A percentile compares a stretch with the other conserved stretches of the same genome.
These are phyloP conservation scores for Cordyceps sp. DNA, from an alignment of 2,329 filamentous ascomycete species.

Conservation along the genomic window DNA sequence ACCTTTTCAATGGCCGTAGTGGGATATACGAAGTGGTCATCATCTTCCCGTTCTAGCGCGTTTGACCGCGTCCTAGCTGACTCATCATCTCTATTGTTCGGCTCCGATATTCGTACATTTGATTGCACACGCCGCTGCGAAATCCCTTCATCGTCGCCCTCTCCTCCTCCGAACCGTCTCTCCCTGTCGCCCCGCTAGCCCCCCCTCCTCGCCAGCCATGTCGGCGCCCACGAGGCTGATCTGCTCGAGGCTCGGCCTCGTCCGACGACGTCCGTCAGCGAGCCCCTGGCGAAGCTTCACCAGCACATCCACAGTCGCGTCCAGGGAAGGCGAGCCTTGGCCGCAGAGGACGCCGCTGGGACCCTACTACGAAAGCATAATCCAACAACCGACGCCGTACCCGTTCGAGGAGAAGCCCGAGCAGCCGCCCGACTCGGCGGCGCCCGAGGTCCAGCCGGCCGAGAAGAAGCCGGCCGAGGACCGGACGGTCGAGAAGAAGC, in stretches of 20 bases:
- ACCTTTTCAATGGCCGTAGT: too few species aligned
- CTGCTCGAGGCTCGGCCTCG: constrained; percentile 14
- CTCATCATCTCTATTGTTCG: too few species aligned
- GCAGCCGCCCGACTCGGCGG: constrained; percentile 23
- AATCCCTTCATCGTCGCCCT: too few species aligned
- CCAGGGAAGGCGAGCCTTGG: constrained; percentile 12
- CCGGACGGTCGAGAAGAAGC: constrained; percentile 4
- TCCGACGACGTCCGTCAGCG: constrained; percentile 7
- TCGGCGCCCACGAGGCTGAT: constrained; percentile 12
- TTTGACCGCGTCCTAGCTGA: too few species aligned
- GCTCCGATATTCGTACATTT: too few species aligned
- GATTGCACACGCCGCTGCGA: too few species aligned
- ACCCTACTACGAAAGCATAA: constrained; percentile 40
- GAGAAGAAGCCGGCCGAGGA: constrained; percentile 3
- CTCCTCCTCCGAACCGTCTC: too few species aligned
- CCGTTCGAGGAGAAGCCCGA: constrained; percentile 23
- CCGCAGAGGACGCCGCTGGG: constrained; percentile 31
- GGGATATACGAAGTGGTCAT: too few species aligned
- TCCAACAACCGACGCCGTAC: constrained; percentile 27
- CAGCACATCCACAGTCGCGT: constrained; percentile 6
- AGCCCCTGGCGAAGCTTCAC: constrained; percentile 11
- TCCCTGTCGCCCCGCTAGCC: too few species aligned
- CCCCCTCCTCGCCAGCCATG: constrained; percentile 12
- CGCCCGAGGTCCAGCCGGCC: constrained; percentile 7
- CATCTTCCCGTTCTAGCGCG: too few species aligned